Conservation (phyloP, 176 grass and related monocot species). For the Oryza nivara region DNA sequence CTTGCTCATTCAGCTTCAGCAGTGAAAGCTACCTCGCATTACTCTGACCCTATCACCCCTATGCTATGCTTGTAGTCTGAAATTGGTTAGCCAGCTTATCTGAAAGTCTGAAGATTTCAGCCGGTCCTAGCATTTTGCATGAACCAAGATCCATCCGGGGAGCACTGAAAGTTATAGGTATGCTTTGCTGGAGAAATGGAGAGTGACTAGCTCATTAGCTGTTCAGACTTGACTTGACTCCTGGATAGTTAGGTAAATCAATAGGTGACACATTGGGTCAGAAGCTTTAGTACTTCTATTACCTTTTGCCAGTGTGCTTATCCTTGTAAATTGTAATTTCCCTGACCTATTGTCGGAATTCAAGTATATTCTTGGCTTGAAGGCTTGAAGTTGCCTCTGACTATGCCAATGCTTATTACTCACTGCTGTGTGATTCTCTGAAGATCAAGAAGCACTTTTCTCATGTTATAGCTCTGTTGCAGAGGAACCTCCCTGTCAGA, state of each 20-base stretch:
- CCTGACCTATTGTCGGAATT: not conserved
- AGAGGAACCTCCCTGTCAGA: constrained; percentile 24
- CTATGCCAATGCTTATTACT: not conserved
- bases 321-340: too few relatives aligned
- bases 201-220: not conserved
- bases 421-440: too few relatives aligned
- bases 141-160: not conserved
- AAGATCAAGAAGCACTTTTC: too few relatives aligned
- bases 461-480: not conserved
- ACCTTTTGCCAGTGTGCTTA: not conserved
- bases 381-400: not conserved
- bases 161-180: not conserved
- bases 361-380: not conserved
- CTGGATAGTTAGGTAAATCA: not conserved
- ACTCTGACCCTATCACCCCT: not conserved
- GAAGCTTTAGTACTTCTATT: not conserved
- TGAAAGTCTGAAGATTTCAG: not conserved
- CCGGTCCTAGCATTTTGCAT: not conserved
- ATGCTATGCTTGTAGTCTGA: not conserved
- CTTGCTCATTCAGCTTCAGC: not conserved
- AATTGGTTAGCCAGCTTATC: not conserved
- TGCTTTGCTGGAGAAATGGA: not conserved
- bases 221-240: not conserved
- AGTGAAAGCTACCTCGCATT: not conserved
- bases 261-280: not conserved